Evolutionary conservation across 2,329 filamentous ascomycete genomes (phyloP).

Genomic region (Fusarium stilboides): DNA sequence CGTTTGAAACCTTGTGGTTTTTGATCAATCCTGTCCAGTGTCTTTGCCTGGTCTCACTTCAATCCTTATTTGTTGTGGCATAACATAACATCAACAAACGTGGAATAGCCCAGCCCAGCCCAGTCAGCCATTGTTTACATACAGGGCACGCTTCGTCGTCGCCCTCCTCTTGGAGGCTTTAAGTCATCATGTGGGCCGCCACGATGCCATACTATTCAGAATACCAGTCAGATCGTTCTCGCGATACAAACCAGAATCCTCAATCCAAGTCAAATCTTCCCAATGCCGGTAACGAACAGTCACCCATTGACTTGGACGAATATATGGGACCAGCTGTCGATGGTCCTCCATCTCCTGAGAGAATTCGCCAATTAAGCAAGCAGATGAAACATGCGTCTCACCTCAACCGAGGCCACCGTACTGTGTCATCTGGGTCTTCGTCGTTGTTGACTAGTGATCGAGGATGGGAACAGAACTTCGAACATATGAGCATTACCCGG

Average conservation of each 20-base stretch:
- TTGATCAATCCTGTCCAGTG: conserved; percentile 19
- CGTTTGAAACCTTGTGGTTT: conserved; percentile 34
- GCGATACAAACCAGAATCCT: conserved; percentile 38
- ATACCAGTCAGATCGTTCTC: conserved; percentile 44
- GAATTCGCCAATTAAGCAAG: conserved; percentile 70
- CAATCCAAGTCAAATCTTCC: conserved; percentile 18
- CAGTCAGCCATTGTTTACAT: conserved; percentile 36
- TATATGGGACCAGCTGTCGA: conserved; percentile 72
- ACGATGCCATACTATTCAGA: conserved; percentile 49
- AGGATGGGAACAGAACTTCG: conserved; percentile 66
- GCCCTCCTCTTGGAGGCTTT: conserved; percentile 49
- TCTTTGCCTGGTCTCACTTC: conserved; percentile 25
- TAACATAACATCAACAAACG: conserved; percentile 31
- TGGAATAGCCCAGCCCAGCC: conserved; percentile 38
- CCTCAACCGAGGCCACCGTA: conserved; percentile 53
- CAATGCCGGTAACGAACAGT: conserved; percentile 30
- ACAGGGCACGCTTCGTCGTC: conserved; percentile 52
- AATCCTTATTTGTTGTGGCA: conserved; percentile 22
- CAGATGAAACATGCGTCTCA: conserved; percentile 71
- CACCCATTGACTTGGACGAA: conserved; percentile 55
- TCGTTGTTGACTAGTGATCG: conserved; percentile 63
- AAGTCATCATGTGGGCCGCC: conserved; percentile 48
- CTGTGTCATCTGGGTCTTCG: conserved; percentile 70
- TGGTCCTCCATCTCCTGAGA: conserved; percentile 73
- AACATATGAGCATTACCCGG: conserved; percentile 66